These are phyloP conservation scores for Yamadazyma olivae DNA, from an alignment of 805 yeast species.

Conservation along the genomic window DNA sequence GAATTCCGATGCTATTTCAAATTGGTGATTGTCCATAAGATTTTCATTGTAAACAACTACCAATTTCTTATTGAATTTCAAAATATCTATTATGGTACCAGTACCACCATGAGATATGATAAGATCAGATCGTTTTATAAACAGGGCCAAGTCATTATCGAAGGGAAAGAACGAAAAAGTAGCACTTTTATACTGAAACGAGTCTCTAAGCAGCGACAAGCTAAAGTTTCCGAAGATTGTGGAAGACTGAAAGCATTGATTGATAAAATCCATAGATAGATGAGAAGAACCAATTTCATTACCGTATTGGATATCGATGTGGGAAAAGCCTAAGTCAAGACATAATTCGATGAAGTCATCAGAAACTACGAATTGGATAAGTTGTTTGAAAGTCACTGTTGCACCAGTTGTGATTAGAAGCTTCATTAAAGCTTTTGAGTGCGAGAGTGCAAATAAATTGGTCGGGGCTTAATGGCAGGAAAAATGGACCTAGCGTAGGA, in stretches of 20 bases:
- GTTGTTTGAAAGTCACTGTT: constrained; percentile 71
- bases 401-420: constrained; percentile 84
- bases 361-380: constrained; percentile 32
- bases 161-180: constrained; percentile 23
- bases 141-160: constrained; percentile 22
- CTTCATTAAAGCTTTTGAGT: no score
- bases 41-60: constrained; percentile 67
- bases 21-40: constrained; percentile 87
- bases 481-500: no score
- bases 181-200: neutral
- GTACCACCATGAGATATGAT: constrained; percentile 90
- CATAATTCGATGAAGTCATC: constrained; percentile 3
- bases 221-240: neutral
- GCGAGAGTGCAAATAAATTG: no score
- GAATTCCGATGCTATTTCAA: constrained; percentile 55
- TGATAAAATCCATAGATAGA: constrained; percentile 21
- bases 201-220: neutral
- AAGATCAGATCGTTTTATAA: constrained; percentile 47
- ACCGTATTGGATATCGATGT: constrained; percentile 25
- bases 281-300: constrained; percentile 24
- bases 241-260: constrained; percentile 12
- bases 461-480: no score
- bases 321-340: neutral
- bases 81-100: constrained; percentile 82
- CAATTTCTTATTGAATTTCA: constrained; percentile 53